Conservation (phyloP, 2,329 filamentous ascomycete species). For the Fusarium domesticum region DNA sequence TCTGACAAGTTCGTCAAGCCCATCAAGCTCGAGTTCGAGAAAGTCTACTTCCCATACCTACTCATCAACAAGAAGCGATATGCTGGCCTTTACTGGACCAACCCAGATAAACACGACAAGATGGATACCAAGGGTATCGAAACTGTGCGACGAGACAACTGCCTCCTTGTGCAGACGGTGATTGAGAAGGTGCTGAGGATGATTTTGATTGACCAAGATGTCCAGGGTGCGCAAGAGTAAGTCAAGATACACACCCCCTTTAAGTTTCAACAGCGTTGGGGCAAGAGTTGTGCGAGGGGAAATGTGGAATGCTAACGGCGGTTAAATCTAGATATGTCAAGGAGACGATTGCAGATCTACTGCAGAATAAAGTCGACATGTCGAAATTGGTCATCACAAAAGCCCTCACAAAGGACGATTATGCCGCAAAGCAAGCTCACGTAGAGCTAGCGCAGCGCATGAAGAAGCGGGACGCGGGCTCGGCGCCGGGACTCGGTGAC, state of each 20-base stretch:
- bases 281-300: conserved; percentile 4
- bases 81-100: conserved; percentile 96
- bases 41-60: conserved; percentile 96
- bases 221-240: conserved; percentile 89
- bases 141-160: conserved; percentile 95
- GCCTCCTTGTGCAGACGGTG: conserved; percentile 89
- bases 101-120: conserved; percentile 91
- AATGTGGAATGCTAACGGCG: conserved; percentile 36
- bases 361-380: conserved; percentile 98
- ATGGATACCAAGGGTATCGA: conserved; percentile 99
- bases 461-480: conserved; percentile 94
- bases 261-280: no score
- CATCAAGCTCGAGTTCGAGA: conserved; percentile 99
- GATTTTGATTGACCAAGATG: conserved; percentile 90
- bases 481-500: conserved; percentile 87
- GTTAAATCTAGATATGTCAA: conserved; percentile 75
- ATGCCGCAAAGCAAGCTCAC: conserved; percentile 90
- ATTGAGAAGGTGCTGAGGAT: conserved; percentile 96
- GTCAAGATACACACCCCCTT: no score
- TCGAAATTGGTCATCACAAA: conserved; percentile 99
- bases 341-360: conserved; percentile 86
- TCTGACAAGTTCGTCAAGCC: conserved; percentile 92
- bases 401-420: conserved; percentile 85
- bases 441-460: conserved; percentile 94
- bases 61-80: conserved; percentile 99